Base-by-base conservation (phyloP, 2,329 filamentous ascomycete genomes). In the Penicillium sp. region DNA sequence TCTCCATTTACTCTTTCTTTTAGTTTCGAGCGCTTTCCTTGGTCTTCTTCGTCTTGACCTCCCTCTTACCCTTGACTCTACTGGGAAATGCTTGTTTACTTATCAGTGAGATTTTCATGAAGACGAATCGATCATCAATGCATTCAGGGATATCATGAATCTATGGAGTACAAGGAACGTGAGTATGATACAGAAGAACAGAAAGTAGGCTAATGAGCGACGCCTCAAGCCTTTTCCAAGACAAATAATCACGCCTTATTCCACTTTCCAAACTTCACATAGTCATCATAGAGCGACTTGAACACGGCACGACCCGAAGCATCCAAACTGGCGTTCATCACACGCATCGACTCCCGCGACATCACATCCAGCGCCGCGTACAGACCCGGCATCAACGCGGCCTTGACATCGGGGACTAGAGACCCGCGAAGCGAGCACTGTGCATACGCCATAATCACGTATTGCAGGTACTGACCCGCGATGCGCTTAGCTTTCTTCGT, bases 401-500 rank as follows among this genome's bases (percentile, higher is more conserved):
- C 79, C 66, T 85, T 82, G 17, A 86, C 80, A 1, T 80, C 80
- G 0, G 83, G 78, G 2, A 72, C 71, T n/a, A 86, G 69, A 14
- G 81, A 75, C 3, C 78, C 79, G 31, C 77, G 76, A 25, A 89
- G 75, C 51, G 83, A 81, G 61, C 78, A 81, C 37, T 79, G 73
- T 52, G 83, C 83, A 69, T 86, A 89, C 38, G 83, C 79, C 68
- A 83, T 82, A 3, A 88, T 75, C 17, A 88, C 71, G 50, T 85
- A 83, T 61, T 83, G 83, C 14, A 87, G 73, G 68, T 85, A 84
- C 64, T 85, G 81, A 0, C 84, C 84, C 0, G 84, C 82, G 57
- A 84, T 81, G 34, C 82, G 81, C 63, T 84, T 82, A 7, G 85
- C 84, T 58, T 83, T 84, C 66, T 85, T 85, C 12, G 84, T 83